Conservation (phyloP, 768 basidiomycete genomes). For the Guyanaporus albipodus region DNA sequence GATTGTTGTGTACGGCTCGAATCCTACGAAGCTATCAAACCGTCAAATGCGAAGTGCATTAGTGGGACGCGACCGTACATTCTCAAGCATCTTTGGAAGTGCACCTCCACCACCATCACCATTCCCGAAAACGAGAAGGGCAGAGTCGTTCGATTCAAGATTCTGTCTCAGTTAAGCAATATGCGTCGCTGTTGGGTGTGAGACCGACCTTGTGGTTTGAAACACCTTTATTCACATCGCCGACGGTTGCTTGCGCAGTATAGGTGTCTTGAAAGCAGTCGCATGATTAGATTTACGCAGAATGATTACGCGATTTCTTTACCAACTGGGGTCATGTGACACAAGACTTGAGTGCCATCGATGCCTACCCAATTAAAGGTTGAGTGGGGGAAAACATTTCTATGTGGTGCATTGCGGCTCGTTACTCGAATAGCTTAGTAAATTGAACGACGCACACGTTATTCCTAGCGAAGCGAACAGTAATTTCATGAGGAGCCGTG, state of each 20-base stretch:
- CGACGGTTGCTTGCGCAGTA: slow-evolving; percentile 85
- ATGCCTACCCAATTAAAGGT: slow-evolving; percentile 98
- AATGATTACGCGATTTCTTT: no score
- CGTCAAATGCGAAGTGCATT: not conserved
- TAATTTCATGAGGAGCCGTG: not conserved
- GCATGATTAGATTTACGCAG: not conserved
- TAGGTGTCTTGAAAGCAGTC: slow-evolving; percentile 62
- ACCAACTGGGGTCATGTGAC: slow-evolving; percentile 96
- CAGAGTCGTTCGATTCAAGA: slow-evolving; percentile 71
- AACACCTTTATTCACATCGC: slow-evolving; percentile 81
- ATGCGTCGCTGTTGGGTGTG: not conserved
- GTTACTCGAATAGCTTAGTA: not conserved
- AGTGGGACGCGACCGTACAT: slow-evolving; percentile 41
- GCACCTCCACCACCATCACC: slow-evolving; percentile 95
- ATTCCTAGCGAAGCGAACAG: slow-evolving; percentile 47
- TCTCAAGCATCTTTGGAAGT: slow-evolving; percentile 89
- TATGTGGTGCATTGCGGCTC: slow-evolving; percentile 24
- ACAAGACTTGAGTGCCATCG: slow-evolving; percentile 90
- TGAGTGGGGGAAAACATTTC: slow-evolving; percentile 90
- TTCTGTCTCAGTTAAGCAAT: slow-evolving; percentile 44
- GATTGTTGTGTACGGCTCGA: slow-evolving; percentile 72
- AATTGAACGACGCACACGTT: slow-evolving; percentile 52
- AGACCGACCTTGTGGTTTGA: slow-evolving; percentile 79
- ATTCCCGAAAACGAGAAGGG: slow-evolving; percentile 92
- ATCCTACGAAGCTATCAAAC: slow-evolving; percentile 76